phyloP scores from a whole-genome alignment of 352 stramenopile species.

The Phytophthora tentaculata region DNA sequence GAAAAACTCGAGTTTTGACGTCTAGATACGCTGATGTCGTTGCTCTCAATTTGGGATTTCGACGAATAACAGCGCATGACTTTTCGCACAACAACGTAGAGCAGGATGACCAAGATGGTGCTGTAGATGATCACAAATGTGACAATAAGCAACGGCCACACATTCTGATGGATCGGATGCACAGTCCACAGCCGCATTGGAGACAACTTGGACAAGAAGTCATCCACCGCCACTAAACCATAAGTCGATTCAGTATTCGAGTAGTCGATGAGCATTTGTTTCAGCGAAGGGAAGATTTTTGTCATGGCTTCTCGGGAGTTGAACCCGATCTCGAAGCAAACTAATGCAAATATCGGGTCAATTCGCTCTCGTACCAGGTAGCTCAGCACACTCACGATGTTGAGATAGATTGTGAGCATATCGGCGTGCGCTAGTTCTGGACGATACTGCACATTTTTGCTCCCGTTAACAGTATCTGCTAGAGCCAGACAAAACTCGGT shows the following conservation, averaged over 20 bases:
- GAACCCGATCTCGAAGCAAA: constrained; percentile 43
- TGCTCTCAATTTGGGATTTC: constrained; percentile 15
- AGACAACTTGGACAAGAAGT: constrained; percentile 34
- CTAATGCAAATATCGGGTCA: constrained; percentile 37
- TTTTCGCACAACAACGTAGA: constrained; percentile 41
- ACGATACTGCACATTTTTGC: constrained; percentile 21
- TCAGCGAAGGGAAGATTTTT: constrained; percentile 22
- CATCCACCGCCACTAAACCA: constrained; percentile 26
- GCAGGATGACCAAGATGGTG: constrained; percentile 32
- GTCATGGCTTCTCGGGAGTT: constrained; percentile 22
- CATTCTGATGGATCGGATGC: constrained; percentile 29
- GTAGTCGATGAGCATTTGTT: constrained; percentile 21
- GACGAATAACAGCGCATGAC: constrained; percentile 9
- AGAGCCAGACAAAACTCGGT: constrained; percentile 45
- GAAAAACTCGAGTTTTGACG: constrained; percentile 16
- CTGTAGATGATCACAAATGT: constrained; percentile 35
- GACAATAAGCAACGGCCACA: constrained; percentile 22
- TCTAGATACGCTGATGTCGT: constrained; percentile 8
- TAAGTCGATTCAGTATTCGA: constrained; percentile 11
- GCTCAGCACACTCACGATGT: constrained; percentile 36
- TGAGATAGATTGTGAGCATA: constrained; percentile 50
- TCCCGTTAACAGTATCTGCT: constrained; percentile 14
- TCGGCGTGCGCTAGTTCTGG: constrained; percentile 36
- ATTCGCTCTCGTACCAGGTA: constrained; percentile 40
- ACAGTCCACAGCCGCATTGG: constrained; percentile 41